Base-by-base conservation (phyloP, 2,329 filamentous ascomycete species). In the Phialophora macrospora region DNA sequence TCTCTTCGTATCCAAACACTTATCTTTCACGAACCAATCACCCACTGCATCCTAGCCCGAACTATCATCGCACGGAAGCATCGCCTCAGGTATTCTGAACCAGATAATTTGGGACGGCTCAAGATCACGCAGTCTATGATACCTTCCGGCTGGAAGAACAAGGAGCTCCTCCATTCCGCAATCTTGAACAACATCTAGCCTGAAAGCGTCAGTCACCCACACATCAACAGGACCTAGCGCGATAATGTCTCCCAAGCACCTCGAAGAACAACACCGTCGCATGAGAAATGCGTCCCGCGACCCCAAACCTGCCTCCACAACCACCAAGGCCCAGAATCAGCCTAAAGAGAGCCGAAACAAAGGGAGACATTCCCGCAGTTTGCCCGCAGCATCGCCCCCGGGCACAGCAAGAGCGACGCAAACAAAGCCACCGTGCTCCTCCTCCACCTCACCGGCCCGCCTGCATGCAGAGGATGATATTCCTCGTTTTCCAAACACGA, bases 271-370 rank as follows among this genome's bases (percentile, higher is more conserved):
- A 17, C 22, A 28, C 4, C 49, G 24, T 7, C 49, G 49, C 49
- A 52, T 52, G 22, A 48, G 44, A n/a, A 22, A n/a, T 20, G 44
- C 44, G n/a, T 48, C 44, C 17, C 17, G 44, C 44, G 44, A 48
- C 17, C 20, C 44, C 44, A 20, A 22, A 48, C 6, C 22, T 6
- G 44, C 6, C 17, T n/a, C 44, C 6, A 48, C n/a, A 48, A 8
- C 44, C 44, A 8, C 17, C 17, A 48, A 6, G 17, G 44, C 8
- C 44, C n/a, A 48, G 11, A 20, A 48, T 0, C 14, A 8, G 17
- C 6, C 17, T n/a, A 48, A 22, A 20, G 20, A 48, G 44, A 48
- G 44, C 17, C 22, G 8, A 48, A 48, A 34, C 32, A 34, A 34
- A 34, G 32, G 32, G 9, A 34, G 32, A 34, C 32, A 34, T 4